Percentiles rank a stretch among this genome's conserved stretches.
Conservation (phyloP, 2,329 filamentous ascomycete species). For the Trematosphaeria pertusa region DNA sequence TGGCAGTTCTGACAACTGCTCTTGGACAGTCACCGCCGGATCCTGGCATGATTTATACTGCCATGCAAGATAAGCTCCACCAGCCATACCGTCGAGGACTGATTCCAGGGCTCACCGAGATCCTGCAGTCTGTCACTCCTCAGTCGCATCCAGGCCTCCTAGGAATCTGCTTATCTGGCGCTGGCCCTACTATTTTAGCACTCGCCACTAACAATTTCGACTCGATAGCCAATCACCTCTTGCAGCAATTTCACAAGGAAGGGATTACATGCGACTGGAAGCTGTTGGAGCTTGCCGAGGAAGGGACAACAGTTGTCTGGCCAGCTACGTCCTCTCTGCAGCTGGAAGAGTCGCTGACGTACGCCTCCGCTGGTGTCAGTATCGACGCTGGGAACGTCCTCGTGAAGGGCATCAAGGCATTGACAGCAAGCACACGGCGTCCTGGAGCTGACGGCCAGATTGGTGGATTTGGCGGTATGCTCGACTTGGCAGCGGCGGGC, state of each 20-base stretch:
- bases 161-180: slow-evolving; percentile 93
- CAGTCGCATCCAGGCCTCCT: slow-evolving; percentile 84
- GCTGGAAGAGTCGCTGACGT: slow-evolving; percentile 67
- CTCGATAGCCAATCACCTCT: slow-evolving; percentile 80
- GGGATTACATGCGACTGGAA: slow-evolving; percentile 85
- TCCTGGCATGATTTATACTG: slow-evolving; percentile 91
- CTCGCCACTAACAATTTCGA: slow-evolving; percentile 91
- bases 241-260: slow-evolving; percentile 74
- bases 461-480: slow-evolving; percentile 90
- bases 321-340: slow-evolving; percentile 24
- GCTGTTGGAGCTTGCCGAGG: slow-evolving; percentile 85
- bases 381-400: slow-evolving; percentile 94
- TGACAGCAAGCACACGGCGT: slow-evolving; percentile 83
- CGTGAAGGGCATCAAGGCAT: slow-evolving; percentile 88
- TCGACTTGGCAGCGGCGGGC: slow-evolving; percentile 77
- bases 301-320: slow-evolving; percentile 56
- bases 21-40: slow-evolving; percentile 90
- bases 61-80: slow-evolving; percentile 98
- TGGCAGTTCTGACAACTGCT: slow-evolving; percentile 87
- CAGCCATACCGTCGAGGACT: slow-evolving; percentile 93
- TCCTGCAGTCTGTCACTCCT: slow-evolving; percentile 90
- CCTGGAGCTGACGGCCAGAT: slow-evolving; percentile 92
- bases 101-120: slow-evolving; percentile 89
- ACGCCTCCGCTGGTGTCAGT: slow-evolving; percentile 90
- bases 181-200: slow-evolving; percentile 92